phyloP scores from a whole-genome alignment of 805 yeast genomes.

The Monosporozyma solicola region DNA sequence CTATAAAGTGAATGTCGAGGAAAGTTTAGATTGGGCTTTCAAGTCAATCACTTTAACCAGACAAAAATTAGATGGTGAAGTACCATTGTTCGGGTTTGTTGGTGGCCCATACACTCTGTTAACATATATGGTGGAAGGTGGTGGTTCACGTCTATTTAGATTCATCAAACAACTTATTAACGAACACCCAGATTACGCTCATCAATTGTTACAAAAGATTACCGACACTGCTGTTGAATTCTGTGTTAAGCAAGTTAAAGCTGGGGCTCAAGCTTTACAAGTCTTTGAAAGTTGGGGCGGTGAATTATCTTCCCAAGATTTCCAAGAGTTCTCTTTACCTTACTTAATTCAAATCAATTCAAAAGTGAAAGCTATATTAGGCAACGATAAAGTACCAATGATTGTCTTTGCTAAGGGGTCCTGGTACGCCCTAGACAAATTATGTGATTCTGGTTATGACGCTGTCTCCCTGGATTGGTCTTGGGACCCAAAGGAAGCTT shows the following conservation, averaged over 20 bases:
- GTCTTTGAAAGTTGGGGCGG: conserved; percentile 98
- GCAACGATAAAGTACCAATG: conserved; percentile 66
- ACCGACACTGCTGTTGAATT: conserved; percentile 89
- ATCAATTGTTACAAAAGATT: conserved; percentile 60
- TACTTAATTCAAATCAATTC: conserved; percentile 69
- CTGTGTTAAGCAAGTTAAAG: conserved; percentile 86
- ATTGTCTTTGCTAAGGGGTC: conserved; percentile 94
- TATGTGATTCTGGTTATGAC: conserved; percentile 75
- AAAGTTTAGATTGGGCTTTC: conserved; percentile 89
- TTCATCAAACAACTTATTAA: conserved; percentile 90
- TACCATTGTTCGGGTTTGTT: conserved; percentile 88
- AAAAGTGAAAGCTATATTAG: conserved; percentile 58
- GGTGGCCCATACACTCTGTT: conserved; percentile 98
- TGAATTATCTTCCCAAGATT: conserved; percentile 85
- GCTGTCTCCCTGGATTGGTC: conserved; percentile 92
- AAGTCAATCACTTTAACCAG: conserved; percentile 90
- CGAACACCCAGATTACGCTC: conserved; percentile 63
- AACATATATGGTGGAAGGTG: conserved; percentile 97
- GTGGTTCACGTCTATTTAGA: conserved; percentile 85
- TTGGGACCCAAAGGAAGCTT: conserved; percentile 78
- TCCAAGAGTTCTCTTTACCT: conserved; percentile 81
- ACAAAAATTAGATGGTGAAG: conserved; percentile 75
- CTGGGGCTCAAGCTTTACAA: conserved; percentile 97
- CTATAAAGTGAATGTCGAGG: conserved; percentile 58
- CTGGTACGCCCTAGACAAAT: conserved; percentile 87